Evolutionary conservation across 805 yeast species (phyloP), one percentile per base, ranked within the genome.

Genomic region (Jamesozyma rosinii): DNA sequence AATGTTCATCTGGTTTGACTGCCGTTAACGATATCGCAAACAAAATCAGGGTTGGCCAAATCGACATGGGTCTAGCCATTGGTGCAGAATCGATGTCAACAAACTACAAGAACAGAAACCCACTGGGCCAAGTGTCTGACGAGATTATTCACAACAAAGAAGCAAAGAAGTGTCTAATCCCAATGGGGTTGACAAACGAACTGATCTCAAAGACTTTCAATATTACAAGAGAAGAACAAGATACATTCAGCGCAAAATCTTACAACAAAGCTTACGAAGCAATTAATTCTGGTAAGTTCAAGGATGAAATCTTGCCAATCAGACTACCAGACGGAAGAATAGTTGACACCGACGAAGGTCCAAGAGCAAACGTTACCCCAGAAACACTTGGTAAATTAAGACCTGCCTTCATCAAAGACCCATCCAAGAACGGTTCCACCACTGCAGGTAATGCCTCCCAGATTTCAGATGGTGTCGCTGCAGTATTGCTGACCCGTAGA

Each of bases 371-470:
- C 47, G 95, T 87, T 47, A 87, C 95, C 35, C 77, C 88, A 33
- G 79, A 75, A 51, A 76, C 84, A 5, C 73, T 90, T 52, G 70
- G 72, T 44, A 87, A 81, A 64, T 68, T 90, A 54, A 80, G 73
- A 66, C 95, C 97, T 13, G 95, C 97, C 10, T 90, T 90, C 74
- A 75, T 73, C 55, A 74, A 77, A 48, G 81, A 81, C 51, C 44
- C 44, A 21, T 19, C 38, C 3, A 41, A 41, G 24, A 52, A 52
- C 40, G 97, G 97, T 47, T 62, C 81, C 30, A 87, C 97, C 8
- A 89, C 85, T 51, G 97, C 97, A 29, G 97, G 97, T 55, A 90
- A 90, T 65, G 86, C 97, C 1, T 90, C 97, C 0, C 97, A 90
- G 68, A 83, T 90, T 35, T 79, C 94, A 22, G 97, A 90, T 62